Conservation (phyloP, 2,329 filamentous ascomycete species). For the Penicillium janthinellum region DNA sequence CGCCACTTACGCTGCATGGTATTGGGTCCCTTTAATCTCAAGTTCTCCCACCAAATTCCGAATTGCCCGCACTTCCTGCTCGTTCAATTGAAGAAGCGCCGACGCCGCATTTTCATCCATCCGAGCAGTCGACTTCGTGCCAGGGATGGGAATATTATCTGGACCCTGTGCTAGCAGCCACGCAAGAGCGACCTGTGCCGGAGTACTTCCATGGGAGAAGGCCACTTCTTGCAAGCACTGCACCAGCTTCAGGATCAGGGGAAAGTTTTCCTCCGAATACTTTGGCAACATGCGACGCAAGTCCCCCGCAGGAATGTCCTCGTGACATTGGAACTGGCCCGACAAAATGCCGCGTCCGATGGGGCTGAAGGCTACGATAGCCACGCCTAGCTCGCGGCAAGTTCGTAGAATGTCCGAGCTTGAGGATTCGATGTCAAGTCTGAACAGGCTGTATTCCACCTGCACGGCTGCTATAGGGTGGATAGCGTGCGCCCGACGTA, state of each 20-base stretch:
- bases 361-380: conserved; percentile 61
- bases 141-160: conserved; percentile 34
- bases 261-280: conserved; percentile 55
- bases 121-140: conserved; percentile 26
- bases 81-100: conserved; percentile 18
- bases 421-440: conserved; percentile 50
- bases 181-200: conserved; percentile 62
- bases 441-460: conserved; percentile 55
- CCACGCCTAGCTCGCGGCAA: conserved; percentile 59
- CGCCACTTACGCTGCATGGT: conserved; percentile 20
- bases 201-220: conserved; percentile 56
- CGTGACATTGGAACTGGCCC: conserved; percentile 49
- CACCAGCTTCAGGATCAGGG: conserved; percentile 57
- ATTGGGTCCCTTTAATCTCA: conserved; percentile 22
- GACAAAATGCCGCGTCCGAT: conserved; percentile 62
- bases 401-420: conserved; percentile 55
- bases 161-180: conserved; percentile 63
- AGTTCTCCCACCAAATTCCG: conserved; percentile 19
- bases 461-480: conserved; percentile 53
- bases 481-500: conserved; percentile 53
- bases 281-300: conserved; percentile 51
- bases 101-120: conserved; percentile 26
- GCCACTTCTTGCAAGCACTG: conserved; percentile 54
- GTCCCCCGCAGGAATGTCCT: conserved; percentile 53
- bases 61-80: conserved; percentile 25